Evolutionary conservation across 2,329 filamentous ascomycete species (phyloP).

Genomic region (Claviceps lovelessii): DNA sequence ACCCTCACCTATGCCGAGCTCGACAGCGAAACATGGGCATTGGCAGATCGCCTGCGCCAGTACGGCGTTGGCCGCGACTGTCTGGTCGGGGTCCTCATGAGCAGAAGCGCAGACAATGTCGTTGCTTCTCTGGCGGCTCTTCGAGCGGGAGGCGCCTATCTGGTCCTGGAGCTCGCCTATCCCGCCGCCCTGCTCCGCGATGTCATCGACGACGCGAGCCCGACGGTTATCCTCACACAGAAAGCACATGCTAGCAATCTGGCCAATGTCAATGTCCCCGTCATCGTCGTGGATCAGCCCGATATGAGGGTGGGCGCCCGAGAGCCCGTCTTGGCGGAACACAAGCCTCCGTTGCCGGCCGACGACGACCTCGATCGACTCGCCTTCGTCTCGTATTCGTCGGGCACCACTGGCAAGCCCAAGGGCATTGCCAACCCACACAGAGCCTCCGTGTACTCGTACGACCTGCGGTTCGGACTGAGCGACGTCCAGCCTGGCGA

Average conservation of each 20-base stretch:
- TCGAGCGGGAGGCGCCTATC: conserved; percentile 63
- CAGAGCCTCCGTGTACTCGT: conserved; percentile 57
- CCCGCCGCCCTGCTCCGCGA: conserved; percentile 59
- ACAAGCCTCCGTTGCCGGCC: conserved; percentile 37
- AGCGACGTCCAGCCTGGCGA: conserved; percentile 58
- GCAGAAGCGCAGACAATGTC: conserved; percentile 64
- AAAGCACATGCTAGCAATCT: conserved; percentile 50
- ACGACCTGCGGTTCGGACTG: conserved; percentile 55
- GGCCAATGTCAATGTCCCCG: conserved; percentile 40
- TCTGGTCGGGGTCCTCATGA: conserved; percentile 62
- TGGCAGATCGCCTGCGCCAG: conserved; percentile 48
- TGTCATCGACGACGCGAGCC: conserved; percentile 61
- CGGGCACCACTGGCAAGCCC: conserved; percentile 63
- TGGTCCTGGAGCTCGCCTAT: conserved; percentile 69
- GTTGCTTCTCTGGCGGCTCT: conserved; percentile 66
- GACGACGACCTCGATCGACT: conserved; percentile 59
- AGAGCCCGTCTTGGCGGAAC: conserved; percentile 14
- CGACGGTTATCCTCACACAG: conserved; percentile 56
- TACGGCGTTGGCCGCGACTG: conserved; percentile 59
- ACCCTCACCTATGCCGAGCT: conserved; percentile 61
- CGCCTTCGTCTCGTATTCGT: conserved; percentile 70
- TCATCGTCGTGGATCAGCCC: conserved; percentile 48
- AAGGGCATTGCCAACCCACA: conserved; percentile 74
- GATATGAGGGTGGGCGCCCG: conserved; percentile 15
- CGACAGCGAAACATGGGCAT: conserved; percentile 49